phyloP scores from a whole-genome alignment of 176 grass and related monocot genomes.

The Avena insularis region DNA sequence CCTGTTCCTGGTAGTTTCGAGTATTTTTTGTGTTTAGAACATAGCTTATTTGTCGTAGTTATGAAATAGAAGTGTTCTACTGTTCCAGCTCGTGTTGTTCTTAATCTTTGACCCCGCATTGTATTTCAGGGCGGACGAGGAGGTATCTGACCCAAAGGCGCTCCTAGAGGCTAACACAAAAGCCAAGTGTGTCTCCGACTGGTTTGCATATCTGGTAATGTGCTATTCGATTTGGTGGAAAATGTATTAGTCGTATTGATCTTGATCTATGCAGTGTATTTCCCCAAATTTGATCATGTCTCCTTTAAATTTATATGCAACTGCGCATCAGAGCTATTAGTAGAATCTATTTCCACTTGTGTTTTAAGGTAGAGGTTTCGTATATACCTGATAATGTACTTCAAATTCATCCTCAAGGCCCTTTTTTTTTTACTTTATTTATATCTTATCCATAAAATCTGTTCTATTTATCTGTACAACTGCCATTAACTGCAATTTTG shows the following conservation, averaged over 20 bases:
- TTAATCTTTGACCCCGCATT: constrained; percentile 13
- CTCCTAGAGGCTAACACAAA: constrained; percentile 70
- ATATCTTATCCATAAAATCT: not conserved
- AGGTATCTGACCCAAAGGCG: constrained; percentile 73
- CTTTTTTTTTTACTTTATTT: not conserved
- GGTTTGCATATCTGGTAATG: constrained; percentile 74
- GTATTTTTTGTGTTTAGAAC: not conserved
- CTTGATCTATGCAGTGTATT: not conserved
- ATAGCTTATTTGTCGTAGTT: not conserved
- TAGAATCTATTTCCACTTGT: not conserved
- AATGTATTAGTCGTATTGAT: not conserved
- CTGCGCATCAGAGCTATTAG: not conserved
- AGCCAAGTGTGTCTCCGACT: constrained; percentile 77
- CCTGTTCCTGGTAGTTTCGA: not conserved
- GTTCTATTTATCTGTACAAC: not conserved
- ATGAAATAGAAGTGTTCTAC: not conserved
- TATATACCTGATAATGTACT: not conserved
- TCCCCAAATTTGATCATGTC: not conserved
- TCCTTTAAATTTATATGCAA: constrained; percentile 17
- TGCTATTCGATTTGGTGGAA: constrained; percentile 27
- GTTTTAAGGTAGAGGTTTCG: not conserved
- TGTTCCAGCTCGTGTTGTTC: not conserved
- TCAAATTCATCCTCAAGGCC: not conserved
- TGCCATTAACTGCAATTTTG: not conserved
- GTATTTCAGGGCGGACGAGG: constrained; percentile 82